These are phyloP conservation scores for Dimocarpus longan DNA, from an alignment of 345 rosid genomes.

Conservation along the genomic window DNA sequence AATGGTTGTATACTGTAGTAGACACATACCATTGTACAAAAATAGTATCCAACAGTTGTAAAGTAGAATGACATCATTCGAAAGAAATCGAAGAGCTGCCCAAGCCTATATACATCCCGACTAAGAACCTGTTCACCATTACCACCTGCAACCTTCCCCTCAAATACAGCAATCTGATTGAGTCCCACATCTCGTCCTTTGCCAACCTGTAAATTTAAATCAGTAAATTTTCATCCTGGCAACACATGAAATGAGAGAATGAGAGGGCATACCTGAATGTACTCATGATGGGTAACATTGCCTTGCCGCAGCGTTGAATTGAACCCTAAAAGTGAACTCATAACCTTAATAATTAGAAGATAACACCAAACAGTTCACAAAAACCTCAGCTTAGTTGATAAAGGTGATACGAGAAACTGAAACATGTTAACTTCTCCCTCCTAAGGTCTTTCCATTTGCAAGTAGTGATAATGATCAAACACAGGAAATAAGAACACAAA, in stretches of 20 bases:
- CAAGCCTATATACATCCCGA: slow-evolving; percentile 96
- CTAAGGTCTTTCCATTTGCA: not conserved
- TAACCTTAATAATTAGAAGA: not conserved
- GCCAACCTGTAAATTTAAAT: slow-evolving; percentile 69
- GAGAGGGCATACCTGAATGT: slow-evolving; percentile 69
- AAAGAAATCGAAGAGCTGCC: slow-evolving; percentile 97
- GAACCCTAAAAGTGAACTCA: slow-evolving; percentile 57
- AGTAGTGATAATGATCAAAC: not conserved
- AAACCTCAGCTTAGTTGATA: not conserved
- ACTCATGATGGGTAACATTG: slow-evolving; percentile 97
- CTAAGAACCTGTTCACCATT: slow-evolving; percentile 99
- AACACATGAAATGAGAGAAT: not conserved
- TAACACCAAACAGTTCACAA: not conserved
- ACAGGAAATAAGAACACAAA: not conserved
- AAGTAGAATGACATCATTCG: slow-evolving; percentile 97
- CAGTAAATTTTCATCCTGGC: slow-evolving; percentile 11
- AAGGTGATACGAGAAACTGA: not conserved
- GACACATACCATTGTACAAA: slow-evolving; percentile 86
- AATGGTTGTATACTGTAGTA: not conserved
- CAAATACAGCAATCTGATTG: slow-evolving; percentile 96
- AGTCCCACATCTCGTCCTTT: slow-evolving; percentile 99
- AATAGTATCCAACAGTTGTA: slow-evolving; percentile 92
- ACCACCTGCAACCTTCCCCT: slow-evolving; percentile 99
- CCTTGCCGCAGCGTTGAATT: slow-evolving; percentile 97
- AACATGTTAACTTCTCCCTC: not conserved